phyloP scores from a whole-genome alignment of 2,329 filamentous ascomycete species.

The Pestalotiopsis sp. region DNA sequence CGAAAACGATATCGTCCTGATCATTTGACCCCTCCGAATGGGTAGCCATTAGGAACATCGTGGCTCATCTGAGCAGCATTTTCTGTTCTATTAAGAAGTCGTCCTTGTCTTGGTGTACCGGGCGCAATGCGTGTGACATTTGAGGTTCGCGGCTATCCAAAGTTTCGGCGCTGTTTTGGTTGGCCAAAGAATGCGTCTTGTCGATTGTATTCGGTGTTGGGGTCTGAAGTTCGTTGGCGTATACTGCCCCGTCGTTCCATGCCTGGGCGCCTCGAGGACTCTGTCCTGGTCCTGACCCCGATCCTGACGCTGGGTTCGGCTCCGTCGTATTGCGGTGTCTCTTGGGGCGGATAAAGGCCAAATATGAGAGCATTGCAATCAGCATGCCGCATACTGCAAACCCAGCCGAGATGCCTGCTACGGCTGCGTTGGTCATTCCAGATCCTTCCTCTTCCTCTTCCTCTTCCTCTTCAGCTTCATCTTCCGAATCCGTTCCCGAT shows the following conservation, averaged over 20 bases:
- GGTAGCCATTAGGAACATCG: too few species aligned
- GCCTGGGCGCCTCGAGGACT: background rate
- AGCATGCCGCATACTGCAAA: slow-evolving; percentile 9
- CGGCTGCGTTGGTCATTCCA: background rate
- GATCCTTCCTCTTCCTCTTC: background rate
- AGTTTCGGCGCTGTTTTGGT: background rate
- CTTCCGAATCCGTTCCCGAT: background rate
- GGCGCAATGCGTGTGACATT: background rate
- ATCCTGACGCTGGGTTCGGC: background rate
- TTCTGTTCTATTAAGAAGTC: slow-evolving; percentile 9
- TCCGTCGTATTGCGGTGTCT: background rate
- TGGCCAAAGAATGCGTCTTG: slow-evolving; percentile 2
- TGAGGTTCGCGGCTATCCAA: background rate
- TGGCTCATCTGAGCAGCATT: slow-evolving; percentile 1
- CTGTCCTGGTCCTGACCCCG: background rate
- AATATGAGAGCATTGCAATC: background rate
- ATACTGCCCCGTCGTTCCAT: background rate
- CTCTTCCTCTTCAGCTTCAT: background rate
- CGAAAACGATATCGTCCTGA: background rate
- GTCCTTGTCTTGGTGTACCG: background rate
- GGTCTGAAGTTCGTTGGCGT: background rate
- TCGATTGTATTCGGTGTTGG: background rate
- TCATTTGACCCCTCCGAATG: background rate
- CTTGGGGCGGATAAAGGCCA: slow-evolving; percentile 7
- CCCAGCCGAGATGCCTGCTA: slow-evolving; percentile 3